phyloP scores from a whole-genome alignment of 495 filamentous ascomycete species.

The Penicillium riverlandense region DNA sequence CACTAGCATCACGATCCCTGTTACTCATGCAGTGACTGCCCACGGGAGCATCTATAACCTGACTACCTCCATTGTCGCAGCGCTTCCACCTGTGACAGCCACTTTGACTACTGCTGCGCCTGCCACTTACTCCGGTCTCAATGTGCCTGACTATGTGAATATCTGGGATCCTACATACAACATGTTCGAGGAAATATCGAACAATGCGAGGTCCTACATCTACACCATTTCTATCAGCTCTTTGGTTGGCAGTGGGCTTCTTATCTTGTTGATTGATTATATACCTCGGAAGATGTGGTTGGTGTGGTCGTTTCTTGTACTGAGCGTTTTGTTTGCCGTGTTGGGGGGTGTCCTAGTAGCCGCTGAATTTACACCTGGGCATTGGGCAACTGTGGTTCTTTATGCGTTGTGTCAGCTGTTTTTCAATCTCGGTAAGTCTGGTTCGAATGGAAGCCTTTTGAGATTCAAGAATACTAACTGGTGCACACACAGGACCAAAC shows the following conservation, averaged over 20 bases:
- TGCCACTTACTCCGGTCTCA: slow-evolving; percentile 3
- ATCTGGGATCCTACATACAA: slow-evolving; percentile 4
- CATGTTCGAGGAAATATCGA: slow-evolving; percentile 15
- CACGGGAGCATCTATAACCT: neutral
- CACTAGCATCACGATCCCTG: neutral
- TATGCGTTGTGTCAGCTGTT: too few relatives aligned
- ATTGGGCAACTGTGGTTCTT: neutral
- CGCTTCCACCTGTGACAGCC: slow-evolving; percentile 1
- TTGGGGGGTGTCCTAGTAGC: slow-evolving; percentile 1
- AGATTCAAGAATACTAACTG: too few relatives aligned
- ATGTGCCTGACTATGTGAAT: slow-evolving; percentile 4
- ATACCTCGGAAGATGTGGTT: slow-evolving; percentile 1
- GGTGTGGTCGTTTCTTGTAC: neutral
- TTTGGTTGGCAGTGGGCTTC: slow-evolving; percentile 5
- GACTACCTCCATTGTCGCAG: slow-evolving; percentile 12
- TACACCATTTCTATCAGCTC: slow-evolving; percentile 18
- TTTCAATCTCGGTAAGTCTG: too few relatives aligned
- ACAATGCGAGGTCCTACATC: slow-evolving; percentile 16
- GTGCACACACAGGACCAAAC: too few relatives aligned
- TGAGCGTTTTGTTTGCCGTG: slow-evolving; percentile 1
- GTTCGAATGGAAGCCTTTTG: too few relatives aligned
- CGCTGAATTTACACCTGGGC: neutral
- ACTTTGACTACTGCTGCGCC: neutral
- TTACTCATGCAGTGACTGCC: too few relatives aligned
- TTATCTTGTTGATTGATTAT: slow-evolving; percentile 12